Conservation (phyloP, 495 filamentous ascomycete species). For the Hypoxylon lienhwacheense region DNA sequence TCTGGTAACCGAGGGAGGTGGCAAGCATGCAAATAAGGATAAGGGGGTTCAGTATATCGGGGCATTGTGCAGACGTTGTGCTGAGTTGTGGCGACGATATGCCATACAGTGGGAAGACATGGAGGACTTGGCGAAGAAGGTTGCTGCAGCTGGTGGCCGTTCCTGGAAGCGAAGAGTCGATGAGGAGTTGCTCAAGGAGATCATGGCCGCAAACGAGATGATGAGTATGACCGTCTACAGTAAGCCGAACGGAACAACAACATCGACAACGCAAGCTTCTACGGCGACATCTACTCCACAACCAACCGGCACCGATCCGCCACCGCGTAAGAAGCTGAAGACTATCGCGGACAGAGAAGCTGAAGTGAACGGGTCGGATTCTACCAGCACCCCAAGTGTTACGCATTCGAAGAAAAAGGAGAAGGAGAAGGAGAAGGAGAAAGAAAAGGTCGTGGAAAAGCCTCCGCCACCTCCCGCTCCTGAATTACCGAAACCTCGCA, state of each 20-base stretch:
- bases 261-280: conserved; percentile 41
- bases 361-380: conserved; percentile 35
- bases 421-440: too few relatives aligned
- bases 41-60: conserved; percentile 76
- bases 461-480: conserved; percentile 52
- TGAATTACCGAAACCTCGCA: conserved; percentile 74
- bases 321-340: conserved; percentile 61
- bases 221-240: conserved; percentile 47
- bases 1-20: conserved; percentile 66
- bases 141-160: conserved; percentile 76
- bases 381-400: conserved; percentile 4
- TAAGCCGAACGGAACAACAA: conserved; percentile 47
- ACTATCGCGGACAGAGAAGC: conserved; percentile 40
- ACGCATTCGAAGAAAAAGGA: conserved; percentile 65
- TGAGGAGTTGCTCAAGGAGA: conserved; percentile 85
- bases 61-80: conserved; percentile 87
- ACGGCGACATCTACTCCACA: conserved; percentile 16
- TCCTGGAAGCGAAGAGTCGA: conserved; percentile 87
- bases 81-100: conserved; percentile 89
- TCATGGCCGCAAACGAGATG: conserved; percentile 57
- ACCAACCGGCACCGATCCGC: conserved; percentile 19
- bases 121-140: conserved; percentile 92
- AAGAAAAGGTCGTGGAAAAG: conserved; percentile 62
- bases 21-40: conserved; percentile 65
- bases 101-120: conserved; percentile 93